These are phyloP conservation scores for Penicillium longicatenatum DNA, from an alignment of 495 filamentous ascomycete genomes.

Conservation along the genomic window DNA sequence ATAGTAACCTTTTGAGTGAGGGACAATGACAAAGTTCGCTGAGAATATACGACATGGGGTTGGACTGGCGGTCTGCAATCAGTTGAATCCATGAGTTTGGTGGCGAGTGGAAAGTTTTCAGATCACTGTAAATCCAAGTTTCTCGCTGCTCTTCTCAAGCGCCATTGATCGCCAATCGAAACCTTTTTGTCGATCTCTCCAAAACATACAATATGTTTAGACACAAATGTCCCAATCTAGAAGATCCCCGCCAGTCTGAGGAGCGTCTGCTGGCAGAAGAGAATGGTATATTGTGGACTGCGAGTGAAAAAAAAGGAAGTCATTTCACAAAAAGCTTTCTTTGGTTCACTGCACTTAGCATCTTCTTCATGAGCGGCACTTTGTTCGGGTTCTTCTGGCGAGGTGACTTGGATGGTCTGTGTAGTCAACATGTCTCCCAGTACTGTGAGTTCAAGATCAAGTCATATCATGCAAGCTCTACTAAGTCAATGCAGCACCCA, in stretches of 20 bases:
- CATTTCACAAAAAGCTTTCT: background rate
- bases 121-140: background rate
- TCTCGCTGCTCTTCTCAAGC: background rate
- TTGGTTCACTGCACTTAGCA: constrained; percentile 2
- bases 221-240: constrained; percentile 4
- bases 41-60: background rate
- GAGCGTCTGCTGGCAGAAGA: constrained; percentile 22
- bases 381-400: constrained; percentile 32
- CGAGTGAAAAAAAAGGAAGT: background rate
- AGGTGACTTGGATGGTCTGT: constrained; percentile 19
- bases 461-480: background rate
- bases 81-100: background rate
- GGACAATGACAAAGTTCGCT: background rate
- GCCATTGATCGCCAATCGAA: background rate
- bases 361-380: constrained; percentile 16
- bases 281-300: constrained; percentile 13
- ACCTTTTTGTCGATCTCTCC: background rate
- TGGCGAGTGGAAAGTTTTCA: background rate
- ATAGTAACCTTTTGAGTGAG: constrained; percentile 4
- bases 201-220: constrained; percentile 5
- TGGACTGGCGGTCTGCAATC: constrained; percentile 1
- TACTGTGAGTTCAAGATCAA: constrained; percentile 22
- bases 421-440: constrained; percentile 24
- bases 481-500: constrained; percentile 27
- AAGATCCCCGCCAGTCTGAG: background rate